Conservation (phyloP, 306 rosid species). For the Erythrophleum fordii region DNA sequence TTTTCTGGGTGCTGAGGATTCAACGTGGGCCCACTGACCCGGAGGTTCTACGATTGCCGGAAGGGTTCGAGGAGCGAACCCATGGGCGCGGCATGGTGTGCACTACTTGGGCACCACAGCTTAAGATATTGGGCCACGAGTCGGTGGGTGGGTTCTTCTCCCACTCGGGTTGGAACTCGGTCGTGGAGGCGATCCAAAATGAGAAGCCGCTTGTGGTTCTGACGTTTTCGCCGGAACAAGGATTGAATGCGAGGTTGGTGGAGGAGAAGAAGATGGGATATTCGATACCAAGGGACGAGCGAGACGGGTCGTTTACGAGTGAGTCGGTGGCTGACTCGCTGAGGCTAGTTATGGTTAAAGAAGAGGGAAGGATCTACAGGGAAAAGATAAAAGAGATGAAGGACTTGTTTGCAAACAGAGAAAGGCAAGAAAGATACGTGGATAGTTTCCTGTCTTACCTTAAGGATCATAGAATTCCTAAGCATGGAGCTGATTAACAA, state of each 20-base stretch:
- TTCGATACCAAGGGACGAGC: conserved; percentile 29
- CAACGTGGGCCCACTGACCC: neutral
- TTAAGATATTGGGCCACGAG: conserved; percentile 36
- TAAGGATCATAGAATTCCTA: neutral
- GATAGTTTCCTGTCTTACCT: neutral
- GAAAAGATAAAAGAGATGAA: conserved; percentile 17
- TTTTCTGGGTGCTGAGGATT: neutral
- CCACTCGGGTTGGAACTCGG: neutral
- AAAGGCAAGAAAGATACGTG: neutral
- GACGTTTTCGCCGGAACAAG: conserved; percentile 39
- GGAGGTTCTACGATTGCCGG: conserved; percentile 26
- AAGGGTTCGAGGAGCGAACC: conserved; percentile 47
- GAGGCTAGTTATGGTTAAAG: conserved; percentile 28
- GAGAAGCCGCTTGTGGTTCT: conserved; percentile 13
- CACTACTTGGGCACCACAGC: conserved; percentile 41
- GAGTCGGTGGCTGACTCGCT: no score
- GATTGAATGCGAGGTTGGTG: conserved; percentile 32
- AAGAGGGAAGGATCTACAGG: conserved; percentile 37
- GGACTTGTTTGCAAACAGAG: neutral
- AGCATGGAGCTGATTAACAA: neutral
- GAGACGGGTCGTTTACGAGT: conserved; percentile 41
- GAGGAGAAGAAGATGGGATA: conserved; percentile 38
- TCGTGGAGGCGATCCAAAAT: neutral
- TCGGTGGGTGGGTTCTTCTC: conserved; percentile 34
- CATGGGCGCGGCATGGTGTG: conserved; percentile 43